phyloP scores from a whole-genome alignment of 345 rosid genomes.

The Lepidium aucheri region DNA sequence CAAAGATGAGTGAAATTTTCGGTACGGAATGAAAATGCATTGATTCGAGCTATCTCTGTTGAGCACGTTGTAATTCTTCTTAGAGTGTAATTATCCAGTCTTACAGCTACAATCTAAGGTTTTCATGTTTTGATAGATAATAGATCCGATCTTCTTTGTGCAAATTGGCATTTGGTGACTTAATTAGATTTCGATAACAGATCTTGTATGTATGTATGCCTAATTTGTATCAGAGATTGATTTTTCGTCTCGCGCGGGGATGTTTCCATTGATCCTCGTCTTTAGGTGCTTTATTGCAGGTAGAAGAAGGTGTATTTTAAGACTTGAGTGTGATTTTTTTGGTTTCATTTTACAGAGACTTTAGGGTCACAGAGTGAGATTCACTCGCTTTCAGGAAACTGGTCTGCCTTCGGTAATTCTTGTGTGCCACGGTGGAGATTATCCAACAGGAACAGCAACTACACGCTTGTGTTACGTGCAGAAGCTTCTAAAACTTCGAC shows the following conservation, averaged over 20 bases:
- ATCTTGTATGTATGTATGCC: background rate
- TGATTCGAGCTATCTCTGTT: background rate
- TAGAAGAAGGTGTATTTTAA: background rate
- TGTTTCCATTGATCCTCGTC: background rate
- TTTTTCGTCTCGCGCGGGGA: background rate
- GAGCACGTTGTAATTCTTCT: background rate
- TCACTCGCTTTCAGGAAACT: constrained; percentile 19
- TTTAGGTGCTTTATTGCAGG: background rate
- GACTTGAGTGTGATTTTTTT: background rate
- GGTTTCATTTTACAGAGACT: constrained; percentile 27
- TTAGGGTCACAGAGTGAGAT: constrained; percentile 24
- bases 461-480: constrained; percentile 26
- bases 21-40: background rate
- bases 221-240: constrained; percentile 3
- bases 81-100: background rate
- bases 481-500: constrained; percentile 45
- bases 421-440: constrained; percentile 25
- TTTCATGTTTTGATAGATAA: background rate
- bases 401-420: constrained; percentile 27
- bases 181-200: background rate
- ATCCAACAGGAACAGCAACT: constrained; percentile 22
- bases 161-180: background rate
- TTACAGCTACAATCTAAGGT: background rate
- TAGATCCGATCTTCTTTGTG: background rate
- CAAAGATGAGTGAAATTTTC: background rate